These are phyloP conservation scores for Exophiala alcalophila DNA, from an alignment of 2,329 filamentous ascomycete genomes.

Conservation along the genomic window DNA sequence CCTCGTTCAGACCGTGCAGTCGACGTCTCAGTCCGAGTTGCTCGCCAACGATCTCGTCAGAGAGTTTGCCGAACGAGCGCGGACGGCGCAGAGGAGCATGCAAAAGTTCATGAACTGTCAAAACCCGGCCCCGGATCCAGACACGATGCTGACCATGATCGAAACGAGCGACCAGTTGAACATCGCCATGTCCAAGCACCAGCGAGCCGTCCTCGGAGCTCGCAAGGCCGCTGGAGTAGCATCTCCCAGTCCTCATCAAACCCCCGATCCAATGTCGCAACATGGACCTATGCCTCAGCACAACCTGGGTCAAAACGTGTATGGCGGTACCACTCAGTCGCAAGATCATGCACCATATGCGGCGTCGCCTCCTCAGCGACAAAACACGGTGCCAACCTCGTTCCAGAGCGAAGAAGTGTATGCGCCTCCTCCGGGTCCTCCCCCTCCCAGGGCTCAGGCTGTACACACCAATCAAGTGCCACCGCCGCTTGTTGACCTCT, in stretches of 20 bases:
- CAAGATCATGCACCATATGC: constrained; percentile 13
- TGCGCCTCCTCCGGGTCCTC: constrained; percentile 24
- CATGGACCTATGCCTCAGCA: constrained; percentile 17
- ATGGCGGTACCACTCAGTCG: constrained; percentile 5
- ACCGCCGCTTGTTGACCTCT: constrained; percentile 7
- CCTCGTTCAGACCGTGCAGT: constrained; percentile 85
- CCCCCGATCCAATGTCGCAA: constrained; percentile 10
- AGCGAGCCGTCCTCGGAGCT: constrained; percentile 68
- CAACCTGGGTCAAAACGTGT: constrained; percentile 25
- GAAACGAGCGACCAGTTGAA: constrained; percentile 92
- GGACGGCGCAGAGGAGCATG: constrained; percentile 73
- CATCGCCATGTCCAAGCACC: constrained; percentile 76
- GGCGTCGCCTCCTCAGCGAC: constrained; percentile 19
- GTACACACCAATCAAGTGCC: constrained; percentile 2
- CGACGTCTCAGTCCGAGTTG: constrained; percentile 73
- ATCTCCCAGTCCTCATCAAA: constrained; percentile 18
- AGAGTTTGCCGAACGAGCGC: constrained; percentile 86
- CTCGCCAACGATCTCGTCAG: constrained; percentile 81
- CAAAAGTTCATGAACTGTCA: constrained; percentile 80
- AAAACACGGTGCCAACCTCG: constrained; percentile 16
- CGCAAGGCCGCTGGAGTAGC: constrained; percentile 39
- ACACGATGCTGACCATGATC: constrained; percentile 89
- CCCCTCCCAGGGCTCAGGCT: constrained; percentile 14
- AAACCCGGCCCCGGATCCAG: constrained; percentile 79
- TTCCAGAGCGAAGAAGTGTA: constrained; percentile 20